Evolutionary conservation across 2,329 filamentous ascomycete species (phyloP).

Genomic region (Colletotrichum orchidophilum): DNA sequence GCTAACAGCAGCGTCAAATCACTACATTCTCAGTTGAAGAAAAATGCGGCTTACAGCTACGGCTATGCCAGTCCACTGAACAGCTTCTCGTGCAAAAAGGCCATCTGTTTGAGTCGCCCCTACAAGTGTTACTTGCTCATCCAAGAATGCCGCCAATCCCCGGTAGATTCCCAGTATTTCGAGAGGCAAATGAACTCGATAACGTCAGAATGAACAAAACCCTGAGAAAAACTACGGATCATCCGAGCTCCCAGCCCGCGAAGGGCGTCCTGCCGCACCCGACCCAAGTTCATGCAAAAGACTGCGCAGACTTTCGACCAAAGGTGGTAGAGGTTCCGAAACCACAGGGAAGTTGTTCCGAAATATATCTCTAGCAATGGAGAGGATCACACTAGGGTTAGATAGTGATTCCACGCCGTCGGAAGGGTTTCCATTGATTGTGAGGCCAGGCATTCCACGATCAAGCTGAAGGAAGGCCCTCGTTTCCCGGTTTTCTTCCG

Average conservation of each 20-base stretch:
- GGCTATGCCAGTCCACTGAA: background rate
- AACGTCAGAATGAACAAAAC: background rate
- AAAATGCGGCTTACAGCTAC: background rate
- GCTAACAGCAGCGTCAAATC: background rate
- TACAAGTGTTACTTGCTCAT: background rate
- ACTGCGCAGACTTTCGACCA: slow-evolving; percentile 23
- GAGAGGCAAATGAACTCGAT: background rate
- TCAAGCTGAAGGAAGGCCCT: slow-evolving; percentile 29
- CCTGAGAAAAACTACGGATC: background rate
- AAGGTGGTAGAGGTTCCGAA: slow-evolving; percentile 24
- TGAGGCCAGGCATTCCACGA: slow-evolving; percentile 26
- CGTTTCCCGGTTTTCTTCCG: slow-evolving; percentile 29
- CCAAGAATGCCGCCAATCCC: background rate
- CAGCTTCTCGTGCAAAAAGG: background rate
- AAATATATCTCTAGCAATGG: slow-evolving; percentile 18
- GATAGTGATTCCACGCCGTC: slow-evolving; percentile 24
- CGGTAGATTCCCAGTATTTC: background rate
- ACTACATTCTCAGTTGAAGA: background rate
- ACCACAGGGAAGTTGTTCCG: slow-evolving; percentile 29
- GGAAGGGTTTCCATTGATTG: slow-evolving; percentile 23
- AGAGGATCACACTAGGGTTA: slow-evolving; percentile 20
- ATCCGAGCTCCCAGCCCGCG: slow-evolving; percentile 12
- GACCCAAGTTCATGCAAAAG: slow-evolving; percentile 28
- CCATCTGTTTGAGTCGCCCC: background rate
- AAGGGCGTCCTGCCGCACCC: slow-evolving; percentile 20